Evolutionary conservation across 169 alveolate species (phyloP), one percentile per base, ranked within the genome.

Genomic region (Cryptosporidium baileyi): DNA sequence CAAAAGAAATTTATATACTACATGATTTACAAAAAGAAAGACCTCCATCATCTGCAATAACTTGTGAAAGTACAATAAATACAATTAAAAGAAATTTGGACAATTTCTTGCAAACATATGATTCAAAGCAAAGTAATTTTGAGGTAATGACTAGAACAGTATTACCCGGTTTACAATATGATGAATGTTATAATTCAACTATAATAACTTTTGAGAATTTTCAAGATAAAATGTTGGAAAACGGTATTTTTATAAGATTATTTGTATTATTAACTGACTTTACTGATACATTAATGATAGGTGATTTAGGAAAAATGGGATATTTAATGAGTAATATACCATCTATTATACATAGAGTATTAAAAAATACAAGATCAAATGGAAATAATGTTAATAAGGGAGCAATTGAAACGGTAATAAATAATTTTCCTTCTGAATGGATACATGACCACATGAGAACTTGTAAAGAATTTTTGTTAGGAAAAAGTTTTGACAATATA

Each of bases 91-190:
- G 60, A n/a, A 54, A 22, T 22, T 36, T 74, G 41, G 59, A 74
- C 22, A 2, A 36, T 19, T 74, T 52, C 36, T 57, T 61, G 2
- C 22, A 22, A 28, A 34, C 47, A 7, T 74, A 26, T 36, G 61
- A 57, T 24, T 36, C 63, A 28, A 45, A 17, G 11, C 19, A 13
- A 2, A 74, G 17, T 24, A 3, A 32, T 7, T 40, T 26, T n/a
- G 85, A 74, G 24, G 85, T 74, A 30, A 54, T 74, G 67, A 38
- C 85, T 9, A 74, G 85, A 57, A 74, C 85, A 11, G 85, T 74
- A 6, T 26, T 74, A 13, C 85, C 85, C 7, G 85, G 85, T 24
- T 32, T 74, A 60, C 85, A 74, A 24, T 74, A 74, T 74, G 85
- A 74, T 54, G 85, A 74, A 26, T 74, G 85, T 19, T 74, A 74